Conservation (phyloP, 2,329 filamentous ascomycete species). For the Thelonectria olida region DNA sequence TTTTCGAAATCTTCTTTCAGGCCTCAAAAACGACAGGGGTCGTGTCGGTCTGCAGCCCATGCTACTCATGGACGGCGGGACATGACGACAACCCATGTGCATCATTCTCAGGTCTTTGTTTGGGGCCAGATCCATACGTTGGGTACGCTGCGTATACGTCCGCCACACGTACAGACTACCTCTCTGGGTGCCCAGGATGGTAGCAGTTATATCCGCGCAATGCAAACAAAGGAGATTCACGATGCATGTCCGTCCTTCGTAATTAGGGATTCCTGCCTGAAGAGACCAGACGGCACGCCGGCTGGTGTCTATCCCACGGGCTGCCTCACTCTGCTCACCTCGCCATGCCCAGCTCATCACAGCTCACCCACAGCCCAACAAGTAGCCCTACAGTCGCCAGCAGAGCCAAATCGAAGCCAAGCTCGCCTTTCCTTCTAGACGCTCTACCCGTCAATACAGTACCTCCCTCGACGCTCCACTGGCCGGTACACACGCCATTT, state of each 20-base stretch:
- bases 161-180: neutral
- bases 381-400: neutral
- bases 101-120: neutral
- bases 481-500: too few relatives aligned
- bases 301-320: conserved; percentile 1
- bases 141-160: conserved; percentile 9
- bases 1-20: neutral
- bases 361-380: neutral
- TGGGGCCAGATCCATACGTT: neutral
- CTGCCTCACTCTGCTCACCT: conserved; percentile 4
- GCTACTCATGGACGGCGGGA: neutral
- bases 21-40: neutral
- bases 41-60: too few relatives aligned
- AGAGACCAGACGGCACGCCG: neutral
- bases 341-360: neutral
- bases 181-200: conserved; percentile 5
- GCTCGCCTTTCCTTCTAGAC: too few relatives aligned
- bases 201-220: conserved; percentile 17
- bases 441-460: too few relatives aligned
- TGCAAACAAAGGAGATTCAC: conserved; percentile 1
- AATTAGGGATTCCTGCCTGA: conserved; percentile 3
- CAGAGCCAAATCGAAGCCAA: too few relatives aligned
- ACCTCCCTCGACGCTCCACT: too few relatives aligned
- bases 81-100: neutral
- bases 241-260: conserved; percentile 5